These are phyloP conservation scores for Capsicum chinense DNA, from an alignment of 257 asterid species.

Conservation along the genomic window DNA sequence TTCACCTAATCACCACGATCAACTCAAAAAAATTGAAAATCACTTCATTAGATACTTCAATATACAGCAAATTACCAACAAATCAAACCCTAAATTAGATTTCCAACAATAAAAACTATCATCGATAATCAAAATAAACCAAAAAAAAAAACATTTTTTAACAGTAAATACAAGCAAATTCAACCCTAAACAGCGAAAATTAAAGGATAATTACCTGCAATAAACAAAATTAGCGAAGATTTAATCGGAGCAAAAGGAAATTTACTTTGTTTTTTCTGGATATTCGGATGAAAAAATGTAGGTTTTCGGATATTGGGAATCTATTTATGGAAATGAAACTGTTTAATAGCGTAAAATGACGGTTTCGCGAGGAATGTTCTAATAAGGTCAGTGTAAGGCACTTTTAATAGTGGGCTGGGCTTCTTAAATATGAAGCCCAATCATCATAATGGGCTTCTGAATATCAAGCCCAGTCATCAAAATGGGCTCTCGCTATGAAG, in stretches of 20 bases:
- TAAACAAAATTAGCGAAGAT: neutral
- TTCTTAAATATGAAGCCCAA: neutral
- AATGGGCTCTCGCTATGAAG: neutral
- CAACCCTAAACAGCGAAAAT: constrained; percentile 12
- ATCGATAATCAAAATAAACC: neutral
- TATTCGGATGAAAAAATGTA: constrained; percentile 3
- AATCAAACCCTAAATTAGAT: neutral
- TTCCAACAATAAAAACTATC: neutral
- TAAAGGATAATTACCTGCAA: neutral
- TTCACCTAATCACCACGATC: neutral
- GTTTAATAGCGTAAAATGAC: neutral
- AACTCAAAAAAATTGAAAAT: neutral
- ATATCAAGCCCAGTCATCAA: neutral
- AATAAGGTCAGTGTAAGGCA: neutral
- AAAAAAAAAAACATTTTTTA: neutral
- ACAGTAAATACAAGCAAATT: neutral
- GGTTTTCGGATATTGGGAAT: neutral
- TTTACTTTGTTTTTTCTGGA: neutral
- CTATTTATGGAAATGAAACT: too few relatives aligned
- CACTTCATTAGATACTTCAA: neutral
- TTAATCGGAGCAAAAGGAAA: neutral
- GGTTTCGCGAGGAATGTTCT: constrained; percentile 23
- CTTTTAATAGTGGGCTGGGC: neutral
- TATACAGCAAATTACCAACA: neutral
- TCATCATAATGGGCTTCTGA: neutral